Percentiles rank a stretch among this genome's conserved stretches.
Evolutionary conservation across 257 asterid species (phyloP).

Genomic region (Capsicum chinense): DNA sequence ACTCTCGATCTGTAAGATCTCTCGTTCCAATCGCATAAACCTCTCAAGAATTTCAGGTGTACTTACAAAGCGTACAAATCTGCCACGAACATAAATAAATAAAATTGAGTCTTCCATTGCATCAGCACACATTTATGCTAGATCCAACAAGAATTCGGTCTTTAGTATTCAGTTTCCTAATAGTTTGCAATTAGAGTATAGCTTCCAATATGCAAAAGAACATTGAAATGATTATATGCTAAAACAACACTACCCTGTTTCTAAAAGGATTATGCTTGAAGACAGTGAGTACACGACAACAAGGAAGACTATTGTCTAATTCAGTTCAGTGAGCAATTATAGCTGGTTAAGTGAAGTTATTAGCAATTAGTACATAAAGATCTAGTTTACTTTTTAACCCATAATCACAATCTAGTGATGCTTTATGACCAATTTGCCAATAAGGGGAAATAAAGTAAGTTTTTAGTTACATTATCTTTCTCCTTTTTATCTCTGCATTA

Average conservation of each 20-base stretch:
- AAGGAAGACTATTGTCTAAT: background rate
- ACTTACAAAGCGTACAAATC: conserved; percentile 85
- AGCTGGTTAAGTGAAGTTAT: background rate
- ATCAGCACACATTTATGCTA: conserved; percentile 8
- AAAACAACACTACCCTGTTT: conserved; percentile 6
- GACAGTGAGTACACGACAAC: background rate
- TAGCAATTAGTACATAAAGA: background rate
- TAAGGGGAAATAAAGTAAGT: background rate
- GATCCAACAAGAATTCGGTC: background rate
- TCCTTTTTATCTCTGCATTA: background rate
- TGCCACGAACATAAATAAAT: conserved; percentile 33
- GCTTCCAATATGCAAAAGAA: background rate
- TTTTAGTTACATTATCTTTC: background rate
- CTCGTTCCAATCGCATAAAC: conserved; percentile 64
- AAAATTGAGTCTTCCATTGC: background rate
- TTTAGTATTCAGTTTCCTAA: background rate
- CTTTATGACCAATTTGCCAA: background rate
- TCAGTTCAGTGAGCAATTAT: background rate
- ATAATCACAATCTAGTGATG: conserved; percentile 3
- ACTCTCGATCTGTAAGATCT: conserved; percentile 76
- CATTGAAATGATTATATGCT: background rate
- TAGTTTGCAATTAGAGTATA: background rate
- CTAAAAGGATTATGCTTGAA: background rate
- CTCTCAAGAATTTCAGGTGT: conserved; percentile 90
- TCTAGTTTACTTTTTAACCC: background rate